phyloP scores from a whole-genome alignment of 805 yeast species.

The Metschnikowia peoriensis region DNA sequence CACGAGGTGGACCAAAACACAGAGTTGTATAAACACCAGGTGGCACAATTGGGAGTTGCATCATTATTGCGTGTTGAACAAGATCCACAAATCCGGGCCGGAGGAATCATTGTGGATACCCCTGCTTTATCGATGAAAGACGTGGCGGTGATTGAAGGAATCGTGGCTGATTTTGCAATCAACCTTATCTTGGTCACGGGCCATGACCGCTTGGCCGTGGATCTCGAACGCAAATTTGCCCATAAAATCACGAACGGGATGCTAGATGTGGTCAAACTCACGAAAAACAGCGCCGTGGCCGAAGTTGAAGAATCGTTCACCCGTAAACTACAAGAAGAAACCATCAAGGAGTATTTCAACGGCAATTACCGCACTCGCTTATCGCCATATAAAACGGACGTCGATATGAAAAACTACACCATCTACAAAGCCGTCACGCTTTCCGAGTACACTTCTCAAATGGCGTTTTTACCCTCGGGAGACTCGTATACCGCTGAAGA shows the following conservation, averaged over 20 bases:
- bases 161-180: conserved; percentile 59
- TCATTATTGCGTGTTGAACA: conserved; percentile 48
- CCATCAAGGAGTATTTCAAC: conserved; percentile 86
- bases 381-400: conserved; percentile 84
- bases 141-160: conserved; percentile 49
- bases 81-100: conserved; percentile 42
- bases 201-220: conserved; percentile 65
- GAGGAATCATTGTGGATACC: conserved; percentile 74
- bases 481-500: conserved; percentile 39
- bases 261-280: conserved; percentile 56
- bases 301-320: conserved; percentile 67
- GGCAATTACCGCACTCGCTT: conserved; percentile 66
- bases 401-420: conserved; percentile 57
- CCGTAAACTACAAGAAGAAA: conserved; percentile 69
- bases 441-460: conserved; percentile 33
- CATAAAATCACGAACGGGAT: conserved; percentile 28
- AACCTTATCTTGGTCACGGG: conserved; percentile 69
- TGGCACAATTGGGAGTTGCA: conserved; percentile 50
- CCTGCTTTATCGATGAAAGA: conserved; percentile 60
- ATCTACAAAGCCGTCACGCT: conserved; percentile 59
- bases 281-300: conserved; percentile 73
- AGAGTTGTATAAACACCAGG: conserved; percentile 49
- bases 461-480: conserved; percentile 43
- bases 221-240: conserved; percentile 52
- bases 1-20: conserved; percentile 57